Evolutionary conservation across 345 rosid species (phyloP).

Genomic region (Pugionium cornutum): DNA sequence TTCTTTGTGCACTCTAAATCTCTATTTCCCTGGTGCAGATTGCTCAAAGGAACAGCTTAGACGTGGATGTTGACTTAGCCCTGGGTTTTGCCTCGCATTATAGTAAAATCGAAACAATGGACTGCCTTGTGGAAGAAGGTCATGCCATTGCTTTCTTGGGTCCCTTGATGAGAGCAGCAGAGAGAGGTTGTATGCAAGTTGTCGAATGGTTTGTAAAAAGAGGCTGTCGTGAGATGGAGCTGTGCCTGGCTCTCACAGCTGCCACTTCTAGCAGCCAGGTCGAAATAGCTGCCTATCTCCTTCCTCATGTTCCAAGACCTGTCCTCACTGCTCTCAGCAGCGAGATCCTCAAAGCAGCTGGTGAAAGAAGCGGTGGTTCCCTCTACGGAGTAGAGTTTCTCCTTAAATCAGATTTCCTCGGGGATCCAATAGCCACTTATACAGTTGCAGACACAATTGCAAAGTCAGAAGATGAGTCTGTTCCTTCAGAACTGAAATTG

Average conservation of each 20-base stretch:
- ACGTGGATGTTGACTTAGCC: constrained; percentile 92
- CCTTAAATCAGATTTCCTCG: constrained; percentile 76
- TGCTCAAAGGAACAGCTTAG: constrained; percentile 96
- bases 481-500: constrained; percentile 66
- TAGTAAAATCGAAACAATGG: constrained; percentile 91
- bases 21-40: constrained; percentile 51
- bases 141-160: constrained; percentile 90
- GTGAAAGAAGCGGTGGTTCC: constrained; percentile 89
- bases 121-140: constrained; percentile 97
- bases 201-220: constrained; percentile 95
- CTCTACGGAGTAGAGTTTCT: constrained; percentile 93
- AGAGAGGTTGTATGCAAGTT: constrained; percentile 93
- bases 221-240: constrained; percentile 90
- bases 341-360: constrained; percentile 92
- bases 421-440: constrained; percentile 80
- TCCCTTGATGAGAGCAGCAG: constrained; percentile 95
- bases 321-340: constrained; percentile 89
- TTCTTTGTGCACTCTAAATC: constrained; percentile 6
- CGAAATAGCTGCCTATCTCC: constrained; percentile 78
- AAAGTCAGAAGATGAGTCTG: constrained; percentile 71
- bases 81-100: constrained; percentile 93
- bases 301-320: constrained; percentile 83
- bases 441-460: constrained; percentile 91
- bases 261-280: constrained; percentile 96
- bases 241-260: constrained; percentile 91